Evolutionary conservation across 2,329 filamentous ascomycete species (phyloP).

Genomic region (Davidsoniella eucalypti): DNA sequence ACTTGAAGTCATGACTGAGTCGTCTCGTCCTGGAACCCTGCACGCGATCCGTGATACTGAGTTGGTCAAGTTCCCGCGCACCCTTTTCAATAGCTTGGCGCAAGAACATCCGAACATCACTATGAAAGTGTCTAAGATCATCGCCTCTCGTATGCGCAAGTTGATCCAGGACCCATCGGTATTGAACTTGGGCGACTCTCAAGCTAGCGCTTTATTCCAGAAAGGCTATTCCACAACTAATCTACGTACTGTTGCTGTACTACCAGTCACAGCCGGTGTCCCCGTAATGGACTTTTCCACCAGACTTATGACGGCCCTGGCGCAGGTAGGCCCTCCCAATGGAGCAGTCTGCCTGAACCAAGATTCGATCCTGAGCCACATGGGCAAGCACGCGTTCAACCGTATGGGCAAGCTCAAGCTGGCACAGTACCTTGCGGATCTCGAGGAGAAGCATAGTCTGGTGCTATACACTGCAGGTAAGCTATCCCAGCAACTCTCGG

Average conservation of each 20-base stretch:
- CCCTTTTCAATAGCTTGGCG: constrained; percentile 90
- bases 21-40: constrained; percentile 71
- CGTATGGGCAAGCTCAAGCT: constrained; percentile 94
- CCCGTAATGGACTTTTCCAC: constrained; percentile 93
- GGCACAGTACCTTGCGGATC: constrained; percentile 85
- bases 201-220: constrained; percentile 21
- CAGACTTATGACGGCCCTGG: constrained; percentile 69
- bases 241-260: constrained; percentile 75
- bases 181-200: constrained; percentile 42
- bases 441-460: constrained; percentile 93
- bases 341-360: constrained; percentile 88
- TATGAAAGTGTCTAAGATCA: constrained; percentile 97
- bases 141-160: constrained; percentile 83
- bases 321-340: constrained; percentile 76
- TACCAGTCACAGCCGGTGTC: constrained; percentile 80
- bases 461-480: constrained; percentile 81
- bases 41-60: constrained; percentile 96
- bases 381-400: constrained; percentile 91
- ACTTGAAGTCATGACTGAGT: constrained; percentile 91
- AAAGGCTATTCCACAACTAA: constrained; percentile 77
- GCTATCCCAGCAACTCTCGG: constrained; percentile 15
- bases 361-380: constrained; percentile 80
- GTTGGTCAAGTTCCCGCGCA: constrained; percentile 87
- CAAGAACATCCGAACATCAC: constrained; percentile 96
- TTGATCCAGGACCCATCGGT: constrained; percentile 67